Conservation (phyloP, 2,329 filamentous ascomycete genomes). For the Fusarium miscanthi region DNA sequence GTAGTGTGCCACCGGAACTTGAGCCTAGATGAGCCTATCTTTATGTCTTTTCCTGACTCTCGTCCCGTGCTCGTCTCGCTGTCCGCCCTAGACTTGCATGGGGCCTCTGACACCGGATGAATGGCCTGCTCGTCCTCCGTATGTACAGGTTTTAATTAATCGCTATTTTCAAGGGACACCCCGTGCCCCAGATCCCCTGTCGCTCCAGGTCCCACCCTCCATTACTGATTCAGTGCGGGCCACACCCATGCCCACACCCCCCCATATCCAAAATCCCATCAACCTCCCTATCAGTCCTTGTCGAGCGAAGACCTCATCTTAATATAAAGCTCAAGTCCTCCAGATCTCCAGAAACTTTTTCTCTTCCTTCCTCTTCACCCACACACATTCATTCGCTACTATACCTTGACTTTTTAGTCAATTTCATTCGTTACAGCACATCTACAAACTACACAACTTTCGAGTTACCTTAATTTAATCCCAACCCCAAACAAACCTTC, state of each 20-base stretch:
- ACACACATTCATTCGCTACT: conserved; percentile 46
- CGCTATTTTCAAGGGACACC: conserved; percentile 11
- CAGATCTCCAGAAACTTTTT: conserved; percentile 50
- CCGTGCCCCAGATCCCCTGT: conserved; percentile 11
- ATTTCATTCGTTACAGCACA: conserved; percentile 45
- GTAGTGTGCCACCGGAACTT: conserved; percentile 18
- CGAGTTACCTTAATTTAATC: conserved; percentile 53
- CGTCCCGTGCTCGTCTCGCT: neutral
- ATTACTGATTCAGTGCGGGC: conserved; percentile 6
- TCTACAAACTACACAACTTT: conserved; percentile 47
- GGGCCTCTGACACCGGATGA: neutral
- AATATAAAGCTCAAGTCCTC: conserved; percentile 63
- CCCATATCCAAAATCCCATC: conserved; percentile 34
- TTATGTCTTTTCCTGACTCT: conserved; percentile 10
- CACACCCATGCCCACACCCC: neutral
- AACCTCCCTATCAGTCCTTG: conserved; percentile 29
- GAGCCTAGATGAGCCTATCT: conserved; percentile 37
- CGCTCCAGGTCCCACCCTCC: conserved; percentile 20
- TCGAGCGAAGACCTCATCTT: conserved; percentile 21
- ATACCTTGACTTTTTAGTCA: conserved; percentile 46
- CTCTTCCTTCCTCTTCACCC: conserved; percentile 58
- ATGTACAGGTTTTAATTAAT: conserved; percentile 22
- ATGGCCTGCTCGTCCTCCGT: neutral
- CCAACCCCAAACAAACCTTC: conserved; percentile 50
- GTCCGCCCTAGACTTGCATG: conserved; percentile 4